phyloP scores from a whole-genome alignment of 805 yeast species.

The Ogataea minuta region DNA sequence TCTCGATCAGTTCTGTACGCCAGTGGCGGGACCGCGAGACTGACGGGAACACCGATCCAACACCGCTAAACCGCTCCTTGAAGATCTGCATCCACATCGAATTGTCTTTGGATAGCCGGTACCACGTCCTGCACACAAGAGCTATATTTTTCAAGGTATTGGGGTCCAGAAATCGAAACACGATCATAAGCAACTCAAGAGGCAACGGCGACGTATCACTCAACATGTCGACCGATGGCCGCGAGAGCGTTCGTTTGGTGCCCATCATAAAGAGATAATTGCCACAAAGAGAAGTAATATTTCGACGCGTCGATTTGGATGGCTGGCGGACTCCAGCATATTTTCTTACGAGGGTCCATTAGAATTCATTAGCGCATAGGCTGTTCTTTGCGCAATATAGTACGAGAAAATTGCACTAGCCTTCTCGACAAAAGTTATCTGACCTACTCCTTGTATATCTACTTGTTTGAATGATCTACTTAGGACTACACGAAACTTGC shows the following conservation, averaged over 20 bases:
- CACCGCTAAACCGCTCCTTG: constrained; percentile 36
- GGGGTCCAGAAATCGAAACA: constrained; percentile 48
- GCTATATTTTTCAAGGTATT: constrained; percentile 39
- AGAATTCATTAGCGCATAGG: no score
- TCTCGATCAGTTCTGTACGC: constrained; percentile 44
- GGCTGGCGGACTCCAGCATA: no score
- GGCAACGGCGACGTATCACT: constrained; percentile 30
- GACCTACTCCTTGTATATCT: no score
- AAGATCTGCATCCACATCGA: constrained; percentile 50
- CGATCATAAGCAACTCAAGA: constrained; percentile 42
- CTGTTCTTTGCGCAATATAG: no score
- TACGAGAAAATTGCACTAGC: no score
- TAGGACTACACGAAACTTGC: no score
- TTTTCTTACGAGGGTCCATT: no score
- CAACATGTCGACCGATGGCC: not conserved
- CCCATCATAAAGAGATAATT: no score
- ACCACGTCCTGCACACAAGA: constrained; percentile 50
- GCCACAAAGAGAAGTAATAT: no score
- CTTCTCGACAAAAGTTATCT: no score
- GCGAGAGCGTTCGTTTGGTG: not conserved
- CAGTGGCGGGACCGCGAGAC: constrained; percentile 44
- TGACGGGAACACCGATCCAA: constrained; percentile 39
- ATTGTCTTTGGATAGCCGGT: constrained; percentile 41
- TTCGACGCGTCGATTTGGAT: no score
- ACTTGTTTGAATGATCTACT: no score